Conservation (phyloP, 176 grass and related monocot genomes). For the Zea luxurians region DNA sequence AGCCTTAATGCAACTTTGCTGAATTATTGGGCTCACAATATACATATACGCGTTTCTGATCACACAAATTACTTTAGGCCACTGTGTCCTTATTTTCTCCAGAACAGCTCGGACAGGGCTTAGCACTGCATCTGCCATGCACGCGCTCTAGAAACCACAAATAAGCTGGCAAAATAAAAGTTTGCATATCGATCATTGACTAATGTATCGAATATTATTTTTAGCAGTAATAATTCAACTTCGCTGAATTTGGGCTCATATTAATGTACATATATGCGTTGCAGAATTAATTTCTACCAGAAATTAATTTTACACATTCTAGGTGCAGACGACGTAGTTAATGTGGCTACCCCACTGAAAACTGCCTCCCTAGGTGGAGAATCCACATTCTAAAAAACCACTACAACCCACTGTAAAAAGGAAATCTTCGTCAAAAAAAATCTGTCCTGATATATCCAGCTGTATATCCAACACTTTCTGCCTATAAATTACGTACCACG, state of each 20-base stretch:
- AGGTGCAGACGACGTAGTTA: too few species aligned
- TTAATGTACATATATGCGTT: not conserved
- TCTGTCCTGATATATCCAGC: not conserved
- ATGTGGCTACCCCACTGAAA: slow-evolving; percentile 12
- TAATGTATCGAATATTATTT: not conserved
- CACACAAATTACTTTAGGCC: too few species aligned
- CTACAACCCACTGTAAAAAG: slow-evolving; percentile 16
- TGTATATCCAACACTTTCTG: not conserved
- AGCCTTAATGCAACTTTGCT: too few species aligned
- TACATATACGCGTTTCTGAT: too few species aligned
- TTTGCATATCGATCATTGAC: not conserved
- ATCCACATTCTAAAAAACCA: slow-evolving; percentile 27
- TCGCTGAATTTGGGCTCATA: not conserved
- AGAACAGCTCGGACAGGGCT: too few species aligned
- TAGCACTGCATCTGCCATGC: too few species aligned
- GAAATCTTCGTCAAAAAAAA: not conserved
- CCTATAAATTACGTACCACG: slow-evolving; percentile 43
- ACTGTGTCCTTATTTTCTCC: too few species aligned
- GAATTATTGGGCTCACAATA: too few species aligned
- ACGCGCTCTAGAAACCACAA: not conserved
- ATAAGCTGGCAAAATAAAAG: too few species aligned
- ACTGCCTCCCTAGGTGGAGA: slow-evolving; percentile 33
- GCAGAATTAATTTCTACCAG: not conserved
- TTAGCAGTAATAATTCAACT: not conserved
- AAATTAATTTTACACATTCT: not conserved